Evolutionary conservation across 1,284 basidiomycete genomes (phyloP).

Genomic region (Acaromyces ingoldii): DNA sequence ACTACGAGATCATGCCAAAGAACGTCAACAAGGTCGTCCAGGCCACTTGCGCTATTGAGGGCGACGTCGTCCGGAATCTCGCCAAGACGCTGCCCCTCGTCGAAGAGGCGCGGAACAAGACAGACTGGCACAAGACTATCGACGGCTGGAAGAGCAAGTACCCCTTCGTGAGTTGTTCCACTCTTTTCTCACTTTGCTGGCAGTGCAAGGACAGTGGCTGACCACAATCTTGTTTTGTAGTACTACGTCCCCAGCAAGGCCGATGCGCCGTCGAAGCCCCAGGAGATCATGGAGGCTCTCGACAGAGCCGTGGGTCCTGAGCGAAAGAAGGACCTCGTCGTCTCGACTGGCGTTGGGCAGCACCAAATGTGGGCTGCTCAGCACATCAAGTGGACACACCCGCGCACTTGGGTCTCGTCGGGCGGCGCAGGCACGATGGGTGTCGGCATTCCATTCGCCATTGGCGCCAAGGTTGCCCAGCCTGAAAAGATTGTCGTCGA

Average conservation of each 20-base stretch:
- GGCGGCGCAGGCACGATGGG: slow-evolving; percentile 94
- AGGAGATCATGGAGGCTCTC: slow-evolving; percentile 91
- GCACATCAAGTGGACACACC: slow-evolving; percentile 82
- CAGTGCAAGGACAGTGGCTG: too few relatives aligned
- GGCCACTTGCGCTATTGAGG: slow-evolving; percentile 85
- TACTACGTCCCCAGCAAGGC: slow-evolving; percentile 68
- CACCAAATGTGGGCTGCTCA: slow-evolving; percentile 99
- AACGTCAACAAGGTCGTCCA: slow-evolving; percentile 99
- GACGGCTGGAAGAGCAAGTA: slow-evolving; percentile 77
- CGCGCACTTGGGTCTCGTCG: slow-evolving; percentile 86
- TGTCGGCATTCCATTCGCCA: slow-evolving; percentile 86
- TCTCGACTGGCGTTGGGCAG: slow-evolving; percentile 93
- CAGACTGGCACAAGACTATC: slow-evolving; percentile 67
- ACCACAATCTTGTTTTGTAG: slow-evolving; percentile 80
- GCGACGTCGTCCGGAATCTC: slow-evolving; percentile 83
- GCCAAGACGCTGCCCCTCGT: slow-evolving; percentile 70
- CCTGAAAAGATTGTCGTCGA: slow-evolving; percentile 91
- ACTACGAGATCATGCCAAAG: slow-evolving; percentile 97
- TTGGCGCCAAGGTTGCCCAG: slow-evolving; percentile 93
- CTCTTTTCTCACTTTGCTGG: too few relatives aligned
- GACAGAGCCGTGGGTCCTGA: slow-evolving; percentile 62
- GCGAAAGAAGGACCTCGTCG: slow-evolving; percentile 78
- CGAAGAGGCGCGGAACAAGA: slow-evolving; percentile 53
- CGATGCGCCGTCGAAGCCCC: slow-evolving; percentile 78
- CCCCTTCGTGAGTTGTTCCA: too few relatives aligned